Percentiles rank a stretch among this genome's conserved stretches.
Evolutionary conservation across 148 eudicot species (phyloP).

Genomic region (Talinum fruticosum): DNA sequence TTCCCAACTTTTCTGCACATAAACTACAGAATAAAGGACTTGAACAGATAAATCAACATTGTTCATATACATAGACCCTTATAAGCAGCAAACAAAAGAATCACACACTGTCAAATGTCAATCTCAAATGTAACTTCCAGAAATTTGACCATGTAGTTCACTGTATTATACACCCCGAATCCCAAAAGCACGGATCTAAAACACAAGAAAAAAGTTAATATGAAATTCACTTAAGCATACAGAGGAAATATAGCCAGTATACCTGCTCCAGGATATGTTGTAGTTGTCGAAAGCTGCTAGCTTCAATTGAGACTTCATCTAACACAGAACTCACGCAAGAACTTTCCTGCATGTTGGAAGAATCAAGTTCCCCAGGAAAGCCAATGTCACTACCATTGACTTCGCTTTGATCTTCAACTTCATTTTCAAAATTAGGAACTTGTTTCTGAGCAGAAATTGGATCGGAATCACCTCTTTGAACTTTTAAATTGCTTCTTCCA

Average conservation of each 20-base stretch:
- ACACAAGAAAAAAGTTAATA: neutral
- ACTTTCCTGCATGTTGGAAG: slow-evolving; percentile 52
- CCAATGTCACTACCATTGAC: slow-evolving; percentile 34
- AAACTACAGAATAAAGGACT: neutral
- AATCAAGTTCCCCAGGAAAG: slow-evolving; percentile 44
- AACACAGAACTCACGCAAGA: slow-evolving; percentile 52
- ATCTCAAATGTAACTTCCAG: neutral
- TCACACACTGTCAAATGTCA: neutral
- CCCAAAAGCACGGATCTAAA: neutral
- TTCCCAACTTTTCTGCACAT: neutral
- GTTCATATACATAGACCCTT: neutral
- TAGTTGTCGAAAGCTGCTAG: slow-evolving; percentile 73
- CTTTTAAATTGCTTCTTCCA: slow-evolving; percentile 24
- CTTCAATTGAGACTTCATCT: slow-evolving; percentile 66
- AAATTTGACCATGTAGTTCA: neutral
- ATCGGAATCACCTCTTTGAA: slow-evolving; percentile 31
- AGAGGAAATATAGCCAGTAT: slow-evolving; percentile 9
- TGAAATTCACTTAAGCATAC: neutral
- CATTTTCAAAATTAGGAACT: slow-evolving; percentile 30
- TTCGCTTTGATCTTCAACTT: slow-evolving; percentile 42
- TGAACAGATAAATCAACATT: neutral
- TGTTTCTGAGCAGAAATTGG: slow-evolving; percentile 32
- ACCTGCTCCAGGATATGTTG: slow-evolving; percentile 87
- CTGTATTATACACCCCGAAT: neutral
- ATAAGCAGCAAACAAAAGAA: neutral